Percentiles rank a stretch among this genome's conserved stretches.
phyloP scores from a whole-genome alignment of 78 protist species.

The Guillardia theta region DNA sequence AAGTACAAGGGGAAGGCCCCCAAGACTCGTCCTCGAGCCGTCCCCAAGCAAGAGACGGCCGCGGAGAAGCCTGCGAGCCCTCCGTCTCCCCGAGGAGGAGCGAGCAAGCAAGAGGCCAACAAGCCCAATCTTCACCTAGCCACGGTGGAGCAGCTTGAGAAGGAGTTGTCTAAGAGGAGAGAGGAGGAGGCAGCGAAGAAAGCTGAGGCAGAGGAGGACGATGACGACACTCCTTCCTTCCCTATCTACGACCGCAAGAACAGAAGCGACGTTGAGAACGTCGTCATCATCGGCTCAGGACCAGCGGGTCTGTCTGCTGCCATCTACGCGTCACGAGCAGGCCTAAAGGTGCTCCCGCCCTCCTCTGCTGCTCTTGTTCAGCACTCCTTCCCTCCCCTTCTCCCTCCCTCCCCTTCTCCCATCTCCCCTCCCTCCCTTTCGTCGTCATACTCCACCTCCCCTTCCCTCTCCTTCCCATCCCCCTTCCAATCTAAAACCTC shows the following conservation, averaged over 20 bases:
- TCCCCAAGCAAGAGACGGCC: background rate
- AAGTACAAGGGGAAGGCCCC: slow-evolving; percentile 21
- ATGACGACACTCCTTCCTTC: background rate
- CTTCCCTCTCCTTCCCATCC: background rate
- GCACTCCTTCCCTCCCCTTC: background rate
- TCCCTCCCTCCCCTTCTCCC: background rate
- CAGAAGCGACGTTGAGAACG: background rate
- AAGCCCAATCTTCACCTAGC: background rate
- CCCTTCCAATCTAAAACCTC: background rate
- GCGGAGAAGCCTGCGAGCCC: background rate
- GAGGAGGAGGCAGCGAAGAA: background rate
- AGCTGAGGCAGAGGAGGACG: background rate
- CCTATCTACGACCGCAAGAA: background rate
- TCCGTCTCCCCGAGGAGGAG: background rate
- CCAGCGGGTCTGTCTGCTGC: slow-evolving; percentile 50
- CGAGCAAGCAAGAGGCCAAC: background rate
- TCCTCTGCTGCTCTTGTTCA: background rate
- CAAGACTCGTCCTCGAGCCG: background rate
- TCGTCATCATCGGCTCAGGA: slow-evolving; percentile 16
- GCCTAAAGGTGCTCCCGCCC: background rate
- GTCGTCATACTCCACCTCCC: background rate
- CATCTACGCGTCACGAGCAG: slow-evolving; percentile 54
- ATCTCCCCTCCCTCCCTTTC: background rate
- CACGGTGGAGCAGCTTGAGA: background rate
- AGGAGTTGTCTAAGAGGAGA: background rate